phyloP scores from a whole-genome alignment of 306 rosid species.

The Parietaria judaica region DNA sequence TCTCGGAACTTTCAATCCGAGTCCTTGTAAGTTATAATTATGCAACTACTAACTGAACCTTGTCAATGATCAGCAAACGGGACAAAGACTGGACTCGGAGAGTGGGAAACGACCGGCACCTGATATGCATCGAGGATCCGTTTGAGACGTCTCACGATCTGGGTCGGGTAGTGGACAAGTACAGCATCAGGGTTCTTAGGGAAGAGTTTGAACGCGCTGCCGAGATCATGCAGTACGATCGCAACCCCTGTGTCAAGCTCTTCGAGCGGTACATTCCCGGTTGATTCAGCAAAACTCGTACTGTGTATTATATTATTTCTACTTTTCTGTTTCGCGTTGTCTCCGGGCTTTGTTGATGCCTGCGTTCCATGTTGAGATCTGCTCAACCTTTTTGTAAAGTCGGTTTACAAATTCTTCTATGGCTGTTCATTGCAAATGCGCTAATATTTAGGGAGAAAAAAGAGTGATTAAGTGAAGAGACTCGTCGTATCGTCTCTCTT shows the following conservation, averaged over 20 bases:
- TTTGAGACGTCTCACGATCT: conserved; percentile 88
- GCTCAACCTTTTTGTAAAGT: not conserved
- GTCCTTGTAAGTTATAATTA: not conserved
- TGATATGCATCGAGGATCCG: conserved; percentile 98
- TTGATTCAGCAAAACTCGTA: conserved; percentile 24
- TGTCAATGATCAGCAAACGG: conserved; percentile 50
- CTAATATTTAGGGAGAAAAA: not conserved
- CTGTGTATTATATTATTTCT: conserved; percentile 22
- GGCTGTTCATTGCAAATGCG: not conserved
- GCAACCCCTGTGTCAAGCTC: conserved; percentile 74
- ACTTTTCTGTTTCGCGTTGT: conserved; percentile 4
- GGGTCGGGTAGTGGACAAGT: conserved; percentile 90
- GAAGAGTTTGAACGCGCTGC: conserved; percentile 99
- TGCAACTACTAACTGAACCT: not conserved
- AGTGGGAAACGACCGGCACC: conserved; percentile 82
- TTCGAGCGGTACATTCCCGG: conserved; percentile 60
- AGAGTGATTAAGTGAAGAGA: no score
- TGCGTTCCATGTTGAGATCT: conserved; percentile 21
- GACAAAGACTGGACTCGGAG: conserved; percentile 95
- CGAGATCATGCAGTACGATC: conserved; percentile 61
- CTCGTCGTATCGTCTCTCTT: no score
- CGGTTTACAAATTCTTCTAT: not conserved
- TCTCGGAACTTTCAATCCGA: not conserved
- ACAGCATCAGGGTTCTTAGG: conserved; percentile 77
- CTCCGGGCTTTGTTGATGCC: conserved; percentile 19